These are phyloP conservation scores for Citrullus amarus DNA, from an alignment of 306 rosid genomes.

Conservation along the genomic window DNA sequence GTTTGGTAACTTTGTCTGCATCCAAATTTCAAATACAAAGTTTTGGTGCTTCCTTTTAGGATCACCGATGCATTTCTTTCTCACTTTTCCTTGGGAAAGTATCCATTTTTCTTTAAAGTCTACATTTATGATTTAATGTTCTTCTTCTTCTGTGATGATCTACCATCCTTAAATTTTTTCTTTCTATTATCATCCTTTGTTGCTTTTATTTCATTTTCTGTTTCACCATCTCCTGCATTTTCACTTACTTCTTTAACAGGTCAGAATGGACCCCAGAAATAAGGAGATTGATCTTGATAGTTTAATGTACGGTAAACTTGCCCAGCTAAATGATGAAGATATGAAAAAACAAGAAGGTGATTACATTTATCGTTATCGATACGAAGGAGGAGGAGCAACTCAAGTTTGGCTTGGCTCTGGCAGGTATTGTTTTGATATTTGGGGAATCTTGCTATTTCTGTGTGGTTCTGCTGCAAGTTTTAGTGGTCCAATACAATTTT, in stretches of 20 bases:
- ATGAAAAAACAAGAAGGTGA: constrained; percentile 77
- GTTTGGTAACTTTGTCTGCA: constrained; percentile 19
- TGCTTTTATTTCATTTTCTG: background rate
- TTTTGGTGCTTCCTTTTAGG: background rate
- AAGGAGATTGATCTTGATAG: constrained; percentile 59
- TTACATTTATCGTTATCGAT: constrained; percentile 82
- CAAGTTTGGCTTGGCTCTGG: constrained; percentile 97
- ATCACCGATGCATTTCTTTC: background rate
- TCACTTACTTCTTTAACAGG: constrained; percentile 29
- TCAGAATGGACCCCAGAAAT: constrained; percentile 83
- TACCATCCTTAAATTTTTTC: background rate
- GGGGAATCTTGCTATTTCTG: background rate
- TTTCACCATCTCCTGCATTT: background rate
- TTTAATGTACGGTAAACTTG: constrained; percentile 57
- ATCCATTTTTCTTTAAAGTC: background rate
- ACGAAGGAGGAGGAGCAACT: constrained; percentile 93
- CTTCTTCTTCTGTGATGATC: too few relatives aligned
- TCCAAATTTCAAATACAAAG: background rate
- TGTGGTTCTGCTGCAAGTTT: background rate
- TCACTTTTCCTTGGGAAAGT: background rate
- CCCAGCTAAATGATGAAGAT: constrained; percentile 64
- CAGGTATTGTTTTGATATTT: constrained; percentile 38
- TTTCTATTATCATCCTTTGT: background rate
- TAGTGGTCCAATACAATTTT: background rate
- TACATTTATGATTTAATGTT: background rate